Evolutionary conservation across 2,329 filamentous ascomycete genomes (phyloP).

Genomic region (Chrysosporium queenslandicum): DNA sequence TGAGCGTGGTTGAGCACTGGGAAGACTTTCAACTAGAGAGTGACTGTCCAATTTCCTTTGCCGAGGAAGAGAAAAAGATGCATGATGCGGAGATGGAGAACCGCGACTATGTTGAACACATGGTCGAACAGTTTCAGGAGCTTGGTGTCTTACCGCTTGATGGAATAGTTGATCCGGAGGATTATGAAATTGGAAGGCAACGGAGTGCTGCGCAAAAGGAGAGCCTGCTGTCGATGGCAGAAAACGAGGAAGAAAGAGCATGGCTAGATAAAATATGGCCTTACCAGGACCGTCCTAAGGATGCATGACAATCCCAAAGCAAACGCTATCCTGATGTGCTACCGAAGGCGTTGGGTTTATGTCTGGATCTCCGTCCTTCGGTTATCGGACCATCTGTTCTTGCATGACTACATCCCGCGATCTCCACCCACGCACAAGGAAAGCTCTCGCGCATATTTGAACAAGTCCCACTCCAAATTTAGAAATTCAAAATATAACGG

Average conservation of each 20-base stretch:
- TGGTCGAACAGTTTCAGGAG: conserved; percentile 2
- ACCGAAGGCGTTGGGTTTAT: too few relatives aligned
- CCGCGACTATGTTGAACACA: conserved; percentile 1
- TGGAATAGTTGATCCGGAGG: conserved; percentile 4
- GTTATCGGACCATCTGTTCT: too few relatives aligned
- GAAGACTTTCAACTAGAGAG: neutral
- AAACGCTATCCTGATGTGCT: too few relatives aligned
- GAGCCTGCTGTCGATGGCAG: neutral
- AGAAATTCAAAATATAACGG: too few relatives aligned
- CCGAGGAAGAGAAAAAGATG: neutral
- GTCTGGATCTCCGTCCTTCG: too few relatives aligned
- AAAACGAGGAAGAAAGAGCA: neutral
- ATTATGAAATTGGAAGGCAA: neutral
- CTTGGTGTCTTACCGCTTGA: conserved; percentile 2
- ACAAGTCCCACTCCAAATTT: too few relatives aligned
- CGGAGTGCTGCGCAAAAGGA: neutral
- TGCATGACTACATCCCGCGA: too few relatives aligned
- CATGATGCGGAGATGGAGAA: conserved; percentile 8
- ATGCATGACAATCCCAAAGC: too few relatives aligned
- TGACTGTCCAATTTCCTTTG: conserved; percentile 5
- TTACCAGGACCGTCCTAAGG: neutral
- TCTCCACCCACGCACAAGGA: too few relatives aligned
- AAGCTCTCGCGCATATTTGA: too few relatives aligned
- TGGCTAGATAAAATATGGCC: conserved; percentile 1
- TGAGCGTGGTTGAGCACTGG: neutral